Evolutionary conservation across 1,284 basidiomycete species (phyloP).

Genomic region (Leccinum subfulvum): DNA sequence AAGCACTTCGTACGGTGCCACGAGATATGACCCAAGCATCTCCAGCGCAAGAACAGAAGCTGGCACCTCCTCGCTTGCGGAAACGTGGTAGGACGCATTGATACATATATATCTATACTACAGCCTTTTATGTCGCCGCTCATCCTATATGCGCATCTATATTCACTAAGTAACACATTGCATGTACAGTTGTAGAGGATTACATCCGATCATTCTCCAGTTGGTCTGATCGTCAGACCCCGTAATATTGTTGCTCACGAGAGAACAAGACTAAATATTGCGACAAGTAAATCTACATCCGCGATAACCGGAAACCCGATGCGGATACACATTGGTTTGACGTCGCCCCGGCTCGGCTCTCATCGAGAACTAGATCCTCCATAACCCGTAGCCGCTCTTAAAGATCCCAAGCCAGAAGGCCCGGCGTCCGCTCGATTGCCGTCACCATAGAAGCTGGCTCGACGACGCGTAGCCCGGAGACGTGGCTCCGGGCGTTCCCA

Average conservation of each 20-base stretch:
- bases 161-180: slow-evolving; percentile 20
- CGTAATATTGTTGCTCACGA: neutral
- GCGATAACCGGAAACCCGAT: neutral
- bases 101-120: neutral
- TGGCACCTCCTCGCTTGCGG: slow-evolving; percentile 6
- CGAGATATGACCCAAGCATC: slow-evolving; percentile 9
- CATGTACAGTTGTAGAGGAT: neutral
- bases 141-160: slow-evolving; percentile 4
- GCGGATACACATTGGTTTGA: neutral
- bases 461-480: slow-evolving; percentile 24
- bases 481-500: slow-evolving; percentile 47
- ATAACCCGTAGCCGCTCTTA: slow-evolving; percentile 67
- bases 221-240: neutral
- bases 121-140: neutral
- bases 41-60: slow-evolving; percentile 10
- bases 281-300: neutral
- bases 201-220: neutral
- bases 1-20: slow-evolving; percentile 17
- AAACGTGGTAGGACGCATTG: neutral
- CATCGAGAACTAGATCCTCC: slow-evolving; percentile 65
- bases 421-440: slow-evolving; percentile 64
- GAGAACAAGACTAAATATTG: neutral
- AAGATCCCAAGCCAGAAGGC: slow-evolving; percentile 60
- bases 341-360: neutral
- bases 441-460: slow-evolving; percentile 33